Conservation (phyloP, 352 stramenopile species). For the Phytophthora parvispora region DNA sequence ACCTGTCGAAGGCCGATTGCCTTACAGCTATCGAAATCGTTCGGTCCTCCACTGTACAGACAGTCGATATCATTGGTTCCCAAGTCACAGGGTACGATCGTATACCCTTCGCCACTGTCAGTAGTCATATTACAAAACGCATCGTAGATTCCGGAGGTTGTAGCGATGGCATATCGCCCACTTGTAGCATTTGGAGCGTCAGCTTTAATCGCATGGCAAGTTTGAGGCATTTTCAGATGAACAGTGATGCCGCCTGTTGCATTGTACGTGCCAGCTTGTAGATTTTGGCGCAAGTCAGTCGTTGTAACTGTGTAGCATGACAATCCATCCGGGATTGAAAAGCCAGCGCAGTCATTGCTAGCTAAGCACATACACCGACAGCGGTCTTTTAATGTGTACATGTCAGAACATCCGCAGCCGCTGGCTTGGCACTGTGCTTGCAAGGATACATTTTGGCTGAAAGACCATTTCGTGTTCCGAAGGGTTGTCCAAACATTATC, state of each 20-base stretch:
- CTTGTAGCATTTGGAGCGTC: slow-evolving; percentile 37
- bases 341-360: slow-evolving; percentile 46
- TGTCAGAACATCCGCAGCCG: slow-evolving; percentile 38
- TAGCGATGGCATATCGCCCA: slow-evolving; percentile 58
- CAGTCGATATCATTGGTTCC: slow-evolving; percentile 47
- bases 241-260: slow-evolving; percentile 31
- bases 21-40: slow-evolving; percentile 63
- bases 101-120: slow-evolving; percentile 65
- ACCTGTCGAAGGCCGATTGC: slow-evolving; percentile 56
- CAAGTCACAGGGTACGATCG: slow-evolving; percentile 54
- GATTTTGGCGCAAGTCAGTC: slow-evolving; percentile 46
- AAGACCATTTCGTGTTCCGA: slow-evolving; percentile 44
- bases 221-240: slow-evolving; percentile 67
- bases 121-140: slow-evolving; percentile 68
- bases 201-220: slow-evolving; percentile 63
- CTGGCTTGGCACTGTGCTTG: slow-evolving; percentile 34
- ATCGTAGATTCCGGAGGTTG: slow-evolving; percentile 42
- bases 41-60: slow-evolving; percentile 34
- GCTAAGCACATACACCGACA: slow-evolving; percentile 59
- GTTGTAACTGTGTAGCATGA: slow-evolving; percentile 55
- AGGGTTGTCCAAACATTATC: slow-evolving; percentile 58
- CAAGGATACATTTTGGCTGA: slow-evolving; percentile 41
- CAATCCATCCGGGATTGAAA: slow-evolving; percentile 46
- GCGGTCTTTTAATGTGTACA: slow-evolving; percentile 48
- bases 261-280: slow-evolving; percentile 40